Conservation (phyloP, 306 rosid species). For the Lathyrus aphaca region DNA sequence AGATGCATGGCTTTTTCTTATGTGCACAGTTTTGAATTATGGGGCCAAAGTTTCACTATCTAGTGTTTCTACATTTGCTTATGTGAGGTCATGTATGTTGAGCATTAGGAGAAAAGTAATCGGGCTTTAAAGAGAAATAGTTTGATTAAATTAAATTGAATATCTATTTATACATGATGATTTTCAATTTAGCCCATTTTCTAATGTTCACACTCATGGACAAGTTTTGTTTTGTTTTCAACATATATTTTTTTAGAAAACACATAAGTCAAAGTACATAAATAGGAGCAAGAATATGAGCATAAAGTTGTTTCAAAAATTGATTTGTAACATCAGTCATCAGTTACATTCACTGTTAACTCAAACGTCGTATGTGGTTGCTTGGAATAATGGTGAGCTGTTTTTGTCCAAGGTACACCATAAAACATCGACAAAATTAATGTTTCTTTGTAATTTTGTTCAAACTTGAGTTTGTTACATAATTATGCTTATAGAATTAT, state of each 20-base stretch:
- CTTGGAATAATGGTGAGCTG: background rate
- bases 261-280: background rate
- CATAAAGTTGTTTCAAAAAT: conserved; percentile 6
- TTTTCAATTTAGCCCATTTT: background rate
- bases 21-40: conserved; percentile 22
- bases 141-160: background rate
- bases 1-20: conserved; percentile 33
- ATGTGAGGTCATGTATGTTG: conserved; percentile 33
- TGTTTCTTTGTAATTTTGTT: too few species aligned
- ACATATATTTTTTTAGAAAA: background rate
- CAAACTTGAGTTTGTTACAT: too few species aligned
- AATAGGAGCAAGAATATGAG: conserved; percentile 1
- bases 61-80: conserved; percentile 34
- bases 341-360: background rate
- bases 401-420: too few species aligned
- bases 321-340: conserved; percentile 4
- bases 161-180: too few species aligned
- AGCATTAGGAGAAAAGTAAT: conserved; percentile 7
- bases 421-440: too few species aligned
- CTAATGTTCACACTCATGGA: background rate
- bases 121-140: background rate
- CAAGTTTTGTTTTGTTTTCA: conserved; percentile 2
- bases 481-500: too few species aligned
- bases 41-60: conserved; percentile 26
- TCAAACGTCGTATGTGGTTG: background rate